A percentile compares a stretch with the other conserved stretches of the same genome.
Evolutionary conservation across 108 stramenopile genomes (phyloP).

Genomic region (Nitzschia sp.): DNA sequence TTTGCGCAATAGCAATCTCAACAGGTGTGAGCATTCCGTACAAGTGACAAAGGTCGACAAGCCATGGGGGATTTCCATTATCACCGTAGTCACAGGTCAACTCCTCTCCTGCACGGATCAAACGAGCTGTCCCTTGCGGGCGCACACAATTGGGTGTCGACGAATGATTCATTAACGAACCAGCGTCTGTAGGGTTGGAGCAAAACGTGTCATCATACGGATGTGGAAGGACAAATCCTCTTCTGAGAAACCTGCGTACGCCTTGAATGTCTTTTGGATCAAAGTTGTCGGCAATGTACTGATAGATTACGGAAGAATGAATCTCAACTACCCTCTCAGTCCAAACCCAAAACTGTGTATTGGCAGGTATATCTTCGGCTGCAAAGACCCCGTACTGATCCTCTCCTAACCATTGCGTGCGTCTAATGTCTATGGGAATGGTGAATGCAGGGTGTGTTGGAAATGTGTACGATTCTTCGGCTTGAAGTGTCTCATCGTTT

Average conservation of each 20-base stretch:
- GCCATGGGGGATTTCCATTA: constrained; percentile 33
- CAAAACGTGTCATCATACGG: constrained; percentile 27
- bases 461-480: background rate
- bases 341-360: constrained; percentile 33
- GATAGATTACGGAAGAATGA: constrained; percentile 11
- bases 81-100: constrained; percentile 29
- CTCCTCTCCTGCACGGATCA: constrained; percentile 27
- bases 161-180: constrained; percentile 28
- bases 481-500: background rate
- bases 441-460: constrained; percentile 30
- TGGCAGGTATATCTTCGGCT: constrained; percentile 23
- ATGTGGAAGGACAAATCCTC: constrained; percentile 26
- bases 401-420: constrained; percentile 7
- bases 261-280: background rate
- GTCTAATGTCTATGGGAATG: constrained; percentile 27
- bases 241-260: constrained; percentile 18
- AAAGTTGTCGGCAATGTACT: constrained; percentile 20
- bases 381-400: constrained; percentile 34
- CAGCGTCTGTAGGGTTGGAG: constrained; percentile 37
- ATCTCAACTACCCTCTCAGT: constrained; percentile 24
- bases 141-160: constrained; percentile 25
- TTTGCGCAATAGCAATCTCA: constrained; percentile 16
- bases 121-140: constrained; percentile 21
- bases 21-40: constrained; percentile 28
- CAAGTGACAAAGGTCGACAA: constrained; percentile 19